Percentiles rank a stretch among this genome's conserved stretches.
These are phyloP conservation scores for Penicillium longicatenatum DNA, from an alignment of 495 filamentous ascomycete genomes.

Conservation along the genomic window DNA sequence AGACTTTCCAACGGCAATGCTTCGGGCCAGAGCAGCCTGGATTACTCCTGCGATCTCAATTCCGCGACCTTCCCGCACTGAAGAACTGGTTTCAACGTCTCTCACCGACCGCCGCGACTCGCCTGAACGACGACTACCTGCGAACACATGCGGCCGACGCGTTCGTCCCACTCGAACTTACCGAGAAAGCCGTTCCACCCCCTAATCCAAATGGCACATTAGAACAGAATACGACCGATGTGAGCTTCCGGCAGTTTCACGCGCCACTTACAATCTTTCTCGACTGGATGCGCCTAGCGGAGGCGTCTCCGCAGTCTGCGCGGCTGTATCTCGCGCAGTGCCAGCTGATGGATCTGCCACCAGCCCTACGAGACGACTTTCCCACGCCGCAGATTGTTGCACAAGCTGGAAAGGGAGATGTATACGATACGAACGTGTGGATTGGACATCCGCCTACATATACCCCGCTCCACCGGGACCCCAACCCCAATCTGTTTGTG, in stretches of 20 bases:
- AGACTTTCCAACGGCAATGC: conserved; percentile 49
- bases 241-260: conserved; percentile 55
- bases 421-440: conserved; percentile 88
- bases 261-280: conserved; percentile 61
- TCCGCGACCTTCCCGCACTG: conserved; percentile 50
- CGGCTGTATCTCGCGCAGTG: conserved; percentile 85
- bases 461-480: conserved; percentile 88
- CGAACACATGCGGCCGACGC: conserved; percentile 46
- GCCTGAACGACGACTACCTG: conserved; percentile 54
- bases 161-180: conserved; percentile 62
- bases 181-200: conserved; percentile 19
- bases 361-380: conserved; percentile 61
- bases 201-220: background rate
- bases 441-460: conserved; percentile 81
- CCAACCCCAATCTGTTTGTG: conserved; percentile 90
- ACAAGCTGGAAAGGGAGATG: conserved; percentile 65
- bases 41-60: conserved; percentile 48
- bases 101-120: conserved; percentile 4
- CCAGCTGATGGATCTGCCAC: conserved; percentile 65
- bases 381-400: conserved; percentile 66
- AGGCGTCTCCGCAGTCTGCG: conserved; percentile 32
- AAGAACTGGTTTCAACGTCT: conserved; percentile 53
- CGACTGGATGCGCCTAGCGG: conserved; percentile 47
- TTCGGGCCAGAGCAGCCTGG: conserved; percentile 50
- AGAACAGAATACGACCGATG: conserved; percentile 3